These are phyloP conservation scores for Hypoxylon sp. DNA, from an alignment of 2,329 filamentous ascomycete genomes.

Conservation along the genomic window DNA sequence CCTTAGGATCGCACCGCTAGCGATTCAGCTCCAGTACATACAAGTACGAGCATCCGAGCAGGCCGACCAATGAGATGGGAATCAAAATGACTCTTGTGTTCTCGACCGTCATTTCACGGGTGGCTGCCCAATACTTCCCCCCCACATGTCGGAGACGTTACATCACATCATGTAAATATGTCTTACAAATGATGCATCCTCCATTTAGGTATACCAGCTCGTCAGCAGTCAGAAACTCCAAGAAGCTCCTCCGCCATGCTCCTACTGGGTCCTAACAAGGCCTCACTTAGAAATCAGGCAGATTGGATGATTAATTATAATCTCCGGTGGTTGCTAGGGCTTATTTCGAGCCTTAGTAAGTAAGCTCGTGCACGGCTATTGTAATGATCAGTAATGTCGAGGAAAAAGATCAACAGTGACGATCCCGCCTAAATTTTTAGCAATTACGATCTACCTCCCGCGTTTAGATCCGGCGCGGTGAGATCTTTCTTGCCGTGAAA, in stretches of 20 bases:
- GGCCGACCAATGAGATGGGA: constrained; percentile 18
- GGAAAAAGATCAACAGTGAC: not conserved
- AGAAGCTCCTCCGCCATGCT: not conserved
- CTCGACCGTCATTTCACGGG: constrained; percentile 24
- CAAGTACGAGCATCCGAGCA: constrained; percentile 16
- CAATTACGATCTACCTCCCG: constrained; percentile 23
- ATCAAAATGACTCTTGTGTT: constrained; percentile 32
- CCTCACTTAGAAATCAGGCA: constrained; percentile 24
- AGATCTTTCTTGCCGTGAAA: constrained; percentile 31
- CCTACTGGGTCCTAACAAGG: not conserved
- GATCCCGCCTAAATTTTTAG: not conserved
- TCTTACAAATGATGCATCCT: constrained; percentile 29
- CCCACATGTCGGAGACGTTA: constrained; percentile 35
- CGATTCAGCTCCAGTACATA: constrained; percentile 7
- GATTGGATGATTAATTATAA: constrained; percentile 21
- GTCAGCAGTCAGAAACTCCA: constrained; percentile 6
- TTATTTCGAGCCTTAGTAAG: constrained; percentile 16
- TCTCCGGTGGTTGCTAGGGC: not conserved
- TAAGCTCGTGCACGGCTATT: not conserved
- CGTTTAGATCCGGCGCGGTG: constrained; percentile 32
- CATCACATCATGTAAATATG: constrained; percentile 31
- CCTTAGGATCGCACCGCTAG: constrained; percentile 9
- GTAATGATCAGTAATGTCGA: not conserved
- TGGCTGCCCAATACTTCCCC: constrained; percentile 32
- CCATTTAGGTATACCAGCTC: constrained; percentile 4